Evolutionary conservation across 768 basidiomycete genomes (phyloP).

Genomic region (Amanita molliuscula): DNA sequence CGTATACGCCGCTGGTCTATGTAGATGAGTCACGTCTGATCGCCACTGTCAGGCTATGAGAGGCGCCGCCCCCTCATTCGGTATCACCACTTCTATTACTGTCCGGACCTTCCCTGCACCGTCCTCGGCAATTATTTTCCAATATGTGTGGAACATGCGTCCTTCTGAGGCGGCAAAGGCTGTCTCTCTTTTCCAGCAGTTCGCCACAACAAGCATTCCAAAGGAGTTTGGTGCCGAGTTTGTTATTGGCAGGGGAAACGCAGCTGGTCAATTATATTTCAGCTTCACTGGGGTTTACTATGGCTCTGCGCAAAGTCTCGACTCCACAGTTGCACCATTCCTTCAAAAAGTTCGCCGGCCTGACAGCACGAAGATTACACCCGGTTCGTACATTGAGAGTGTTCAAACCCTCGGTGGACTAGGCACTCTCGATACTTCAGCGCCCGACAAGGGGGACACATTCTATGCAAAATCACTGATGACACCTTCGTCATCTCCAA

Average conservation of each 20-base stretch:
- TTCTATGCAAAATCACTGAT: constrained; percentile 36
- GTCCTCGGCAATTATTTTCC: constrained; percentile 22
- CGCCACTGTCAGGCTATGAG: constrained; percentile 24
- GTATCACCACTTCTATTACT: constrained; percentile 26
- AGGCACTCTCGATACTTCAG: constrained; percentile 14
- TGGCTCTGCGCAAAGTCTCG: constrained; percentile 13
- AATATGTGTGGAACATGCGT: constrained; percentile 28
- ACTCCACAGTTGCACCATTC: constrained; percentile 20
- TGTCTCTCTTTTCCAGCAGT: constrained; percentile 26
- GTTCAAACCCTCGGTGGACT: constrained; percentile 19
- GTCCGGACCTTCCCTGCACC: constrained; percentile 26
- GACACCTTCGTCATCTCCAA: constrained; percentile 21
- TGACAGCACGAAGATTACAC: constrained; percentile 7
- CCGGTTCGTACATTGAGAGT: constrained; percentile 23
- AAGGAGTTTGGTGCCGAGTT: constrained; percentile 25
- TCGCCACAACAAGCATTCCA: constrained; percentile 24
- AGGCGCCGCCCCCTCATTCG: constrained; percentile 29
- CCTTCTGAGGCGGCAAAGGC: constrained; percentile 20
- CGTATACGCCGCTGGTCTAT: constrained; percentile 4
- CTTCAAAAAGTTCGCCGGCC: constrained; percentile 13
- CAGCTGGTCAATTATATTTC: constrained; percentile 17
- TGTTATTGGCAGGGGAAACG: constrained; percentile 21
- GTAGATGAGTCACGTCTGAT: not conserved
- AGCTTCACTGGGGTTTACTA: constrained; percentile 21
- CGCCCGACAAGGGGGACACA: constrained; percentile 23